phyloP scores from a whole-genome alignment of 495 filamentous ascomycete genomes.

The Podospora anserina region DNA sequence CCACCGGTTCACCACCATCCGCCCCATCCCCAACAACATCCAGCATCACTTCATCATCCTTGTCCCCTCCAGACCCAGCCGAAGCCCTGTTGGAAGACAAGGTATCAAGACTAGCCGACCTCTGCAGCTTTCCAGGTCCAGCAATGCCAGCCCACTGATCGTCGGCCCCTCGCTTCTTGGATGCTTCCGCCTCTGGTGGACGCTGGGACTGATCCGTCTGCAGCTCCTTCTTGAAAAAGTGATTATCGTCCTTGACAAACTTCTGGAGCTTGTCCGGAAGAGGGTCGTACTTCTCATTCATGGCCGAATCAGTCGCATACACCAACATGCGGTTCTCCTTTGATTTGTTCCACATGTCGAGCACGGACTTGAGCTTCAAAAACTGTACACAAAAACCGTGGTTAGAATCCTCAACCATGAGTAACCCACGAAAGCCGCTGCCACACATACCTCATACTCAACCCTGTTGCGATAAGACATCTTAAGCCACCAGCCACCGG shows the following conservation, averaged over 20 bases:
- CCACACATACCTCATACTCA: neutral
- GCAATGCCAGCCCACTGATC: slow-evolving; percentile 9
- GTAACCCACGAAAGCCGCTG: neutral
- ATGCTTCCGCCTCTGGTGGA: neutral
- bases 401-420: slow-evolving; percentile 31
- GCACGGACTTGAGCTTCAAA: slow-evolving; percentile 31
- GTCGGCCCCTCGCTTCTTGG: slow-evolving; percentile 18
- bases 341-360: slow-evolving; percentile 34
- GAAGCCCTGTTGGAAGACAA: slow-evolving; percentile 39
- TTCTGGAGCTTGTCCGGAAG: slow-evolving; percentile 40
- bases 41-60: slow-evolving; percentile 30
- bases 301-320: slow-evolving; percentile 43
- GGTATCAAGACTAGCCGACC: slow-evolving; percentile 34
- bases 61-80: slow-evolving; percentile 15
- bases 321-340: slow-evolving; percentile 38
- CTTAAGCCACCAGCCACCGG: neutral
- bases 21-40: slow-evolving; percentile 13
- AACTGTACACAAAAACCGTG: neutral
- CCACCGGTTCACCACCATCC: neutral
- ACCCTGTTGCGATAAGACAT: neutral
- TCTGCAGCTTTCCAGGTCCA: slow-evolving; percentile 8
- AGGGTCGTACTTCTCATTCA: slow-evolving; percentile 32
- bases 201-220: slow-evolving; percentile 15
- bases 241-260: slow-evolving; percentile 46
- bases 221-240: slow-evolving; percentile 43